Conservation (phyloP, 352 stramenopile species). For the Phytophthora hibernalis region DNA sequence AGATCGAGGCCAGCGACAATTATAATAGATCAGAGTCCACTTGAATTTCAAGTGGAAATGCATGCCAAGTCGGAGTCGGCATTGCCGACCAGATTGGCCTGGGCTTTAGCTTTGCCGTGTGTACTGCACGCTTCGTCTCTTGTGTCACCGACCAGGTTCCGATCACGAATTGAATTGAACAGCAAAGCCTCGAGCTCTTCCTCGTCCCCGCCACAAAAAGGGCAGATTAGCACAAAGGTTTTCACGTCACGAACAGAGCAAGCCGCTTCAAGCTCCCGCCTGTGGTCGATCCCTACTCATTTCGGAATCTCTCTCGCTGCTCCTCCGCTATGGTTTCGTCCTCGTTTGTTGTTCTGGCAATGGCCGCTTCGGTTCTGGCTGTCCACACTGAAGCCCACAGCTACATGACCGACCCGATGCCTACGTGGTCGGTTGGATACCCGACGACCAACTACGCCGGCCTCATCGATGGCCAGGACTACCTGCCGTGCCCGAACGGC, state of each 20-base stretch:
- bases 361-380: slow-evolving; percentile 12
- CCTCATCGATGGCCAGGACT: slow-evolving; percentile 45
- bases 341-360: slow-evolving; percentile 13
- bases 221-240: slow-evolving; percentile 1
- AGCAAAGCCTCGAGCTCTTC: slow-evolving; percentile 22
- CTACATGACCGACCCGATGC: slow-evolving; percentile 48
- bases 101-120: slow-evolving; percentile 9
- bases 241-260: slow-evolving; percentile 7
- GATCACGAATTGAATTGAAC: slow-evolving; percentile 18
- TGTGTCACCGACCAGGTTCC: slow-evolving; percentile 22
- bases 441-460: slow-evolving; percentile 41
- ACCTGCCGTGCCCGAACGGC: slow-evolving; percentile 42
- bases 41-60: slow-evolving; percentile 3
- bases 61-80: too few species aligned
- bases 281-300: slow-evolving; percentile 19
- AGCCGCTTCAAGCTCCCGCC: neutral
- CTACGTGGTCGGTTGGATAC: slow-evolving; percentile 47
- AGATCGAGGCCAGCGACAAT: neutral
- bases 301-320: slow-evolving; percentile 27
- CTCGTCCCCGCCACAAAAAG: slow-evolving; percentile 21
- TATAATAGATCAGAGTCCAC: neutral
- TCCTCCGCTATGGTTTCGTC: slow-evolving; percentile 24
- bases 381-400: slow-evolving; percentile 30
- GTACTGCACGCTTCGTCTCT: slow-evolving; percentile 7
- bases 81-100: slow-evolving; percentile 18